These are phyloP conservation scores for Ciborinia camelliae DNA, from an alignment of 2,329 filamentous ascomycete genomes.

Conservation along the genomic window DNA sequence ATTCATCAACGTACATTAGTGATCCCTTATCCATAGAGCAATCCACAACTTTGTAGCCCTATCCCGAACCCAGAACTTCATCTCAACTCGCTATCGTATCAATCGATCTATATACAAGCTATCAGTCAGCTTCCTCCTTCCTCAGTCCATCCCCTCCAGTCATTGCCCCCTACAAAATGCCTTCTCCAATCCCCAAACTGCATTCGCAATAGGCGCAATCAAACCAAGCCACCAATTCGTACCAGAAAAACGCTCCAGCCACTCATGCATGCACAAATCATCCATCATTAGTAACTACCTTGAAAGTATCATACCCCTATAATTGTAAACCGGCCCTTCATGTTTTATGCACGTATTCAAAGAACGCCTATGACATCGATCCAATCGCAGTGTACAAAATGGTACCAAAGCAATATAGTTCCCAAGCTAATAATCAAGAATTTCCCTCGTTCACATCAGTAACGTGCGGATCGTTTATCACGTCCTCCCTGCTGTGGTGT, in stretches of 20 bases:
- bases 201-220: neutral
- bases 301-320: neutral
- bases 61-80: neutral
- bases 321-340: conserved; percentile 1
- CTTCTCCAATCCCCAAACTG: neutral
- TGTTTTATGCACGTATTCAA: conserved; percentile 4
- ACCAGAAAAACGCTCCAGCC: neutral
- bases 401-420: neutral
- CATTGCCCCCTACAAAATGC: neutral
- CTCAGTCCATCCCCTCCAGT: neutral
- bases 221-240: neutral
- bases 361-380: conserved; percentile 4
- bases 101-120: conserved; percentile 8
- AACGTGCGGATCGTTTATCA: conserved; percentile 1
- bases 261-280: neutral
- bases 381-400: conserved; percentile 4
- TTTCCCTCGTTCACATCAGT: neutral
- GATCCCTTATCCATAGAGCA: too few species aligned
- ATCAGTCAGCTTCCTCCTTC: neutral
- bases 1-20: too few species aligned
- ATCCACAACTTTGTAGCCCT: conserved; percentile 1
- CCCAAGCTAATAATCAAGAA: neutral
- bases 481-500: conserved; percentile 1
- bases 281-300: conserved; percentile 6
- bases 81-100: conserved; percentile 11